Evolutionary conservation across 495 filamentous ascomycete species (phyloP).

Genomic region (Aspergillus cristatus): DNA sequence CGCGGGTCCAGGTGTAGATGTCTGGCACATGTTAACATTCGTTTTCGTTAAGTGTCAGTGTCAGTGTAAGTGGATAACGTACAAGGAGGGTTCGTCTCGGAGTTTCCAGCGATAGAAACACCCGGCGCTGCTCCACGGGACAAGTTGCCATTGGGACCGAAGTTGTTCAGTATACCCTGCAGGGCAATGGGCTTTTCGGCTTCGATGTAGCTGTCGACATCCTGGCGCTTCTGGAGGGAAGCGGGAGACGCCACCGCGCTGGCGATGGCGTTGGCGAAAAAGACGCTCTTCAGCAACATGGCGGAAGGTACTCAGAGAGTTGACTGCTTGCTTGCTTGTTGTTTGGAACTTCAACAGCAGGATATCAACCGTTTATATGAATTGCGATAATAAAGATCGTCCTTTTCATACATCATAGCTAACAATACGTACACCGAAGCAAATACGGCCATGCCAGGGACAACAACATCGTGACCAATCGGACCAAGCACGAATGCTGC

Average conservation of each 20-base stretch:
- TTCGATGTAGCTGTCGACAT: slow-evolving; percentile 43
- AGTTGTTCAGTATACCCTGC: slow-evolving; percentile 48
- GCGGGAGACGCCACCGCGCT: neutral
- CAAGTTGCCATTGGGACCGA: slow-evolving; percentile 41
- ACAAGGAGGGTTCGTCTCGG: slow-evolving; percentile 46
- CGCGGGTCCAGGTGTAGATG: slow-evolving; percentile 55
- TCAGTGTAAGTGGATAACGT: slow-evolving; percentile 9
- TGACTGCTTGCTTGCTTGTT: no score
- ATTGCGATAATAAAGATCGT: no score
- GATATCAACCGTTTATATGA: no score
- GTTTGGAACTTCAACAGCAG: no score
- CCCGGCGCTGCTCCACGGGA: slow-evolving; percentile 39
- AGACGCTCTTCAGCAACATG: neutral
- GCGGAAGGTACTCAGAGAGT: neutral
- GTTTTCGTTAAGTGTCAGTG: neutral
- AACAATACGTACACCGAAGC: no score
- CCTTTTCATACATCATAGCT: no score
- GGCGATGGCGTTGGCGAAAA: neutral
- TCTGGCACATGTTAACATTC: slow-evolving; percentile 25
- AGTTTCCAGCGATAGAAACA: slow-evolving; percentile 47
- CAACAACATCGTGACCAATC: no score
- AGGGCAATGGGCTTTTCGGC: slow-evolving; percentile 44
- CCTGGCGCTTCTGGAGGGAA: neutral
- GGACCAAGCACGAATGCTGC: no score
- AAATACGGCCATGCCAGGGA: no score